Percentiles rank a stretch among this genome's conserved stretches.
Conservation (phyloP, 2,329 filamentous ascomycete genomes). For the Aspergillus sp. region DNA sequence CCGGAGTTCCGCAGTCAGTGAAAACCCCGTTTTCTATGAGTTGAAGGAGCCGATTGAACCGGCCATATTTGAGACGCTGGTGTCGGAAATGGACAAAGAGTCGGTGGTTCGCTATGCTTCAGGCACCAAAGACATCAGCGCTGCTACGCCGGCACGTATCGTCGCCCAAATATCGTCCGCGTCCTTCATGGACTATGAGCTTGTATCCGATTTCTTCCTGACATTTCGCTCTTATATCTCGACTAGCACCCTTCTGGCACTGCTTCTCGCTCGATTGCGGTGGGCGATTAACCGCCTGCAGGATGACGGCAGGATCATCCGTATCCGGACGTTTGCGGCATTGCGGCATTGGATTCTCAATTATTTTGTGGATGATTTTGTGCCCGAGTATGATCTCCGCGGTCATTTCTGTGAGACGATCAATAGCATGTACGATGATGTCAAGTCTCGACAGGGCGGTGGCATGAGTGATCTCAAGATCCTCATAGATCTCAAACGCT, state of each 20-base stretch:
- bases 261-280: constrained; percentile 78
- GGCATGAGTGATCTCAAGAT: constrained; percentile 76
- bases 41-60: constrained; percentile 64
- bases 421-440: constrained; percentile 62
- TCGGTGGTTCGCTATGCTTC: constrained; percentile 80
- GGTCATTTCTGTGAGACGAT: constrained; percentile 77
- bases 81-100: constrained; percentile 78
- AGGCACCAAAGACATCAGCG: constrained; percentile 71
- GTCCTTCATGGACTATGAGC: constrained; percentile 92
- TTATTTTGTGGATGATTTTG: constrained; percentile 95
- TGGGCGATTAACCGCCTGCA: constrained; percentile 83
- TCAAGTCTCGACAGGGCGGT: constrained; percentile 54
- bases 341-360: constrained; percentile 97
- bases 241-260: constrained; percentile 72
- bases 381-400: constrained; percentile 72
- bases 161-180: constrained; percentile 97
- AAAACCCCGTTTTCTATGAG: constrained; percentile 46
- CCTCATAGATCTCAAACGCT: constrained; percentile 90
- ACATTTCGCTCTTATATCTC: constrained; percentile 89
- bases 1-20: constrained; percentile 35
- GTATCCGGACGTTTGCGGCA: constrained; percentile 92
- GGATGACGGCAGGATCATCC: constrained; percentile 88
- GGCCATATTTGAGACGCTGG: constrained; percentile 76
- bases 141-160: constrained; percentile 85
- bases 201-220: constrained; percentile 96